These are phyloP conservation scores for Pichia ethanolica DNA, from an alignment of 805 yeast species.

Conservation along the genomic window DNA sequence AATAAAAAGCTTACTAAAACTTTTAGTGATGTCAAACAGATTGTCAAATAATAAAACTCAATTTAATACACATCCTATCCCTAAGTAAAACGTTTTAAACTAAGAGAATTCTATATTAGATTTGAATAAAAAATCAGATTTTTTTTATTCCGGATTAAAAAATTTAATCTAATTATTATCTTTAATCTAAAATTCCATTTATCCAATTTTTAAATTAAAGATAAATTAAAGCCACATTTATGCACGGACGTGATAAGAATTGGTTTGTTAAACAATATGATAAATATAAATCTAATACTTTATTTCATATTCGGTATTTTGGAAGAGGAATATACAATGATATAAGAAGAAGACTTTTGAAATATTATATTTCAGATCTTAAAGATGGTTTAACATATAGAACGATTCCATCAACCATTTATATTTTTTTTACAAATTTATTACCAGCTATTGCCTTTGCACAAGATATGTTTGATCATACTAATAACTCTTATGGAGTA, in stretches of 20 bases:
- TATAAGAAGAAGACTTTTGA: constrained; percentile 40
- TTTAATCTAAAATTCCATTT: too few species aligned
- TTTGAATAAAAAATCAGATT: too few species aligned
- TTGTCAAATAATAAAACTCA: too few species aligned
- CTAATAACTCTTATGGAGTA: constrained; percentile 80
- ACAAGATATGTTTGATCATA: constrained; percentile 92
- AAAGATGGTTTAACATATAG: constrained; percentile 78
- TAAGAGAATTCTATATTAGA: too few species aligned
- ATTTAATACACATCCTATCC: too few species aligned
- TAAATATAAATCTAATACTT: constrained; percentile 12
- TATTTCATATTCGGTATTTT: constrained; percentile 19
- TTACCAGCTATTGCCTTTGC: constrained; percentile 95
- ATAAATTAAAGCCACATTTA: too few species aligned
- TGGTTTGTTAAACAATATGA: not conserved
- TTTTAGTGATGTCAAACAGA: too few species aligned
- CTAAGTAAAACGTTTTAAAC: too few species aligned
- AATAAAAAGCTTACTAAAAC: too few species aligned
- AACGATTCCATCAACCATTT: constrained; percentile 77
- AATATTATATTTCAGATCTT: constrained; percentile 73
- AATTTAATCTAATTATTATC: too few species aligned
- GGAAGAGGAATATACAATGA: constrained; percentile 52
- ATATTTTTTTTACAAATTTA: constrained; percentile 81
- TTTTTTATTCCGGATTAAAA: too few species aligned
- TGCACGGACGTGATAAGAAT: not conserved
- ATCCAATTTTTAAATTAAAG: too few species aligned